Base-by-base conservation (phyloP, 768 basidiomycete species). In the Collybiopsis confluens region DNA sequence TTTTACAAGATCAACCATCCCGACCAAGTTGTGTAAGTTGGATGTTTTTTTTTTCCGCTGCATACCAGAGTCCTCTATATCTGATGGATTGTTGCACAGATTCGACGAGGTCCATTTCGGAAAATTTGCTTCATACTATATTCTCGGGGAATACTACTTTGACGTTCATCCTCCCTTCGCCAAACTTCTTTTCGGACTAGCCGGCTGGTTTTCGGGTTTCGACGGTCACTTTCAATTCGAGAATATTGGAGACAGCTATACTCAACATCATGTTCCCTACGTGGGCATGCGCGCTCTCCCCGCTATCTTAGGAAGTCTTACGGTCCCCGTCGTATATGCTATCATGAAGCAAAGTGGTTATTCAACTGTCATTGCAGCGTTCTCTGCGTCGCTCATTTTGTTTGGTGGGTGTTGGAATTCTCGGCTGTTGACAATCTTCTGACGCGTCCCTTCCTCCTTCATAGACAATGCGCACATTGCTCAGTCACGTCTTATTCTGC, bases 321-420 rank as follows among this genome's bases (percentile, higher is more conserved):
- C 96, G 1, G 70, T 98, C 13, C 90, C 95, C 0, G 74, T 98
- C 56, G 86, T 98, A 0, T 99, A 94, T 63, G 88, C 81, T 21
- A 98, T 96, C 68, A 98, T 98, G 97, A 90, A 97, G 70, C 94
- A 98, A 75, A 89, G 89, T 56, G 97, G 97, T 5, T 98, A 96
- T 66, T 93, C 95, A 0, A 90, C 92, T 4, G 72, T 93, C 35
- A 83, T 98, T 55, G 85, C 92, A 6, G 85, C 92, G 1, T 96
- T 99, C 65, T 94, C 93, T 40, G 92, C 96, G 1, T 73, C 73
- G 44, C 71, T 99, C 24, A 71, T 99, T 58, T 73, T 96, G 0
- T 93, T 98, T 59, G 97, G 96, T 94, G 63, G 46, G 90, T 75
- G 40, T 33, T 7, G 11, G 30, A 41, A 55, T 66, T 9, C 20